Percentiles rank a stretch among this genome's conserved stretches.
Evolutionary conservation across 345 rosid species (phyloP).

Genomic region (Reutealis trisperma): DNA sequence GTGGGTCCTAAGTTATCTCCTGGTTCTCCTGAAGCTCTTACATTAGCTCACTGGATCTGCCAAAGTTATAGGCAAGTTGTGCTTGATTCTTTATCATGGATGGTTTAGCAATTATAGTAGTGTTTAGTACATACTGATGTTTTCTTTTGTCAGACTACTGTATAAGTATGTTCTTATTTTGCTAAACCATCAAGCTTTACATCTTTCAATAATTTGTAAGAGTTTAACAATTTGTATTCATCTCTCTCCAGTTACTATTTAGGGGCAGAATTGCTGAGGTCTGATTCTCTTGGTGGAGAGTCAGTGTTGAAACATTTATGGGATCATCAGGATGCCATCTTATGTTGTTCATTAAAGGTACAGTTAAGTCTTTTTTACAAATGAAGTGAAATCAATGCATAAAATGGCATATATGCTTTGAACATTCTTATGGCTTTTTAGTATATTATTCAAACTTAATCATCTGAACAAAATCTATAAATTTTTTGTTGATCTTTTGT

Average conservation of each 20-base stretch:
- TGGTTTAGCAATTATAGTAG: not conserved
- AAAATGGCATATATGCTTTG: not conserved
- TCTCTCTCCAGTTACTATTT: slow-evolving; percentile 53
- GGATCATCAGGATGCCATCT: slow-evolving; percentile 87
- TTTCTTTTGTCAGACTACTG: not conserved
- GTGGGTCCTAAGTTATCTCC: slow-evolving; percentile 71
- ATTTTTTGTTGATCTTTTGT: not conserved
- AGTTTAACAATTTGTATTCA: slow-evolving; percentile 6
- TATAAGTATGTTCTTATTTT: not conserved
- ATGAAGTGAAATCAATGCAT: not conserved
- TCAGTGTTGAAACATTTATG: slow-evolving; percentile 74
- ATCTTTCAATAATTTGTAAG: not conserved
- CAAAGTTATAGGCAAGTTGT: slow-evolving; percentile 71
- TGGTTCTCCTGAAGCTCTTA: slow-evolving; percentile 93
- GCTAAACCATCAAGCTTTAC: not conserved
- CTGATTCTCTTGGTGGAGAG: slow-evolving; percentile 59
- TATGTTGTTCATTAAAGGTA: slow-evolving; percentile 94
- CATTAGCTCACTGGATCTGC: slow-evolving; percentile 87
- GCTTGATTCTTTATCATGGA: not conserved
- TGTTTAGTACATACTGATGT: not conserved
- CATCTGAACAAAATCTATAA: not conserved
- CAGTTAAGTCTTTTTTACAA: not conserved
- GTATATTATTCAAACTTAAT: not conserved
- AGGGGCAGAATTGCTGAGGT: slow-evolving; percentile 68
- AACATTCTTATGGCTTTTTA: not conserved